Conservation (phyloP, 2,329 filamentous ascomycete species). For the Botrytis pseudocinerea region DNA sequence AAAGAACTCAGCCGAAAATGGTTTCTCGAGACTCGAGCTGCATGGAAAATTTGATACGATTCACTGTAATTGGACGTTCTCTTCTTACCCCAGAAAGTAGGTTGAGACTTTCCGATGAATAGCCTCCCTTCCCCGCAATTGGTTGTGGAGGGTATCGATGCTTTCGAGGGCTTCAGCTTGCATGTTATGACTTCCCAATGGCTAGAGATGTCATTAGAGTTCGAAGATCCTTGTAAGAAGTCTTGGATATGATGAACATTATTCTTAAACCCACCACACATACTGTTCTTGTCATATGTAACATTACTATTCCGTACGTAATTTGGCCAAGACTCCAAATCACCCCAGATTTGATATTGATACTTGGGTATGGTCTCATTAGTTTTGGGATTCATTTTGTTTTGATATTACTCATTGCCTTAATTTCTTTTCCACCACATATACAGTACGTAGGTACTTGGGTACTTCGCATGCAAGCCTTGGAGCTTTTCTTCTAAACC, state of each 20-base stretch:
- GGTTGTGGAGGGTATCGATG: not conserved
- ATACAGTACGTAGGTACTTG: not conserved
- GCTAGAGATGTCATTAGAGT: not conserved
- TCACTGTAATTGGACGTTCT: not conserved
- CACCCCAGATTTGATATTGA: conserved; percentile 5
- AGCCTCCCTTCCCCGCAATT: conserved; percentile 7
- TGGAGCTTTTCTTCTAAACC: not conserved
- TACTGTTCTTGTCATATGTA: conserved; percentile 1
- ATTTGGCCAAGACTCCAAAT: not conserved
- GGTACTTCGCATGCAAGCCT: not conserved
- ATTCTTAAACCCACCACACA: conserved; percentile 3
- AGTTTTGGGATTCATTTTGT: not conserved
- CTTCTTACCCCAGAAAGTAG: not conserved
- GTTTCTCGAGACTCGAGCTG: conserved; percentile 10
- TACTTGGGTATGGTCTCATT: conserved; percentile 2
- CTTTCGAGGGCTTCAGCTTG: not conserved
- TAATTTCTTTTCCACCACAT: not conserved
- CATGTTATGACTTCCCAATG: not conserved
- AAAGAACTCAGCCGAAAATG: not conserved
- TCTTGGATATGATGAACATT: not conserved
- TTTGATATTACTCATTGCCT: not conserved
- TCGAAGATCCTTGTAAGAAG: not conserved
- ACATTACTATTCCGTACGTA: not conserved
- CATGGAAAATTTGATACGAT: not conserved
- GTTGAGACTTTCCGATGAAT: not conserved